Evolutionary conservation across 345 rosid genomes (phyloP).

Genomic region (sweet orange (Citrus sinensis)): DNA sequence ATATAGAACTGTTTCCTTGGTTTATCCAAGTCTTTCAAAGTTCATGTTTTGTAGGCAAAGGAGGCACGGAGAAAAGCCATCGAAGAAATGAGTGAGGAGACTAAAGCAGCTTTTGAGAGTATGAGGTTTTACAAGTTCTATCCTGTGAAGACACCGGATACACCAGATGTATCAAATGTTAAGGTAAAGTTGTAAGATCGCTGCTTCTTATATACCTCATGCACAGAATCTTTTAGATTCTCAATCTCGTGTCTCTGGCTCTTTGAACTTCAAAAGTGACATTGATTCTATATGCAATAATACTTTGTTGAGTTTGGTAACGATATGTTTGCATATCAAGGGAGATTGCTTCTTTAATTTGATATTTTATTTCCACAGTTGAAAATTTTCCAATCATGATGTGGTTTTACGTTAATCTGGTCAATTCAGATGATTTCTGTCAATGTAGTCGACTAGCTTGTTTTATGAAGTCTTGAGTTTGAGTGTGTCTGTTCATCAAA

Average conservation of each 20-base stretch:
- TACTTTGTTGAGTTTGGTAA: not conserved
- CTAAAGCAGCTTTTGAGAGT: constrained; percentile 52
- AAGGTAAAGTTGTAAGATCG: constrained; percentile 37
- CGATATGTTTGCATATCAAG: not conserved
- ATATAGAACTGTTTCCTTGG: not conserved
- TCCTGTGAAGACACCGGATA: constrained; percentile 62
- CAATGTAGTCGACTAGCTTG: not conserved
- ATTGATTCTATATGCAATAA: not conserved
- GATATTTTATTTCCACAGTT: not conserved
- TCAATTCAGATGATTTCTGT: not conserved
- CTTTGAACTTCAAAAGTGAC: not conserved
- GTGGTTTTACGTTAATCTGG: not conserved
- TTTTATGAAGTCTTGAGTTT: not conserved
- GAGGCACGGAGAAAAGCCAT: constrained; percentile 77
- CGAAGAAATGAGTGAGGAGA: constrained; percentile 82
- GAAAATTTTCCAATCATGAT: not conserved
- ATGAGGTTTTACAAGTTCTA: constrained; percentile 95
- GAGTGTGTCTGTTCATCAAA: too few relatives aligned
- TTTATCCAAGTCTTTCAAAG: constrained; percentile 9
- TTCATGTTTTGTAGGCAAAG: constrained; percentile 54
- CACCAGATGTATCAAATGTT: constrained; percentile 72
- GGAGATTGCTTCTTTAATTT: not conserved
- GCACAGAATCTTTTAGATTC: not conserved
- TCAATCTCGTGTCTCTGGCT: not conserved
- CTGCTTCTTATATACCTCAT: not conserved